Conservation (phyloP, 2,329 filamentous ascomycete genomes). For the Microdochium trichocladiopsis region DNA sequence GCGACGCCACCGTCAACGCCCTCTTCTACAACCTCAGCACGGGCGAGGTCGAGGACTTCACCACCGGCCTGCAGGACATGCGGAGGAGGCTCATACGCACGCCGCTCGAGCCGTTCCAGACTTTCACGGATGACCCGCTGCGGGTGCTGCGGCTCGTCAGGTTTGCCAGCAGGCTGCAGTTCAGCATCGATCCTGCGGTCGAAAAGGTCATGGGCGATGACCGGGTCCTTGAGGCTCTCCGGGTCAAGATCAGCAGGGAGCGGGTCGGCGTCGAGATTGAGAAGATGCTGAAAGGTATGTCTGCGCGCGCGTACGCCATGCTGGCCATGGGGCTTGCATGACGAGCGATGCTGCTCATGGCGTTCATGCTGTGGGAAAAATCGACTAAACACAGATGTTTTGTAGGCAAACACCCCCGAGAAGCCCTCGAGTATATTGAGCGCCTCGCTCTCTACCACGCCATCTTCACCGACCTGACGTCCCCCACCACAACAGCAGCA, state of each 20-base stretch:
- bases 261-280: slow-evolving; percentile 80
- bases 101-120: slow-evolving; percentile 80
- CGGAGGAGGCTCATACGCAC: slow-evolving; percentile 67
- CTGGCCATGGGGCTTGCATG: too few species aligned
- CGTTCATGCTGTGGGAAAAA: too few species aligned
- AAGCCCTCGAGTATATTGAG: slow-evolving; percentile 59
- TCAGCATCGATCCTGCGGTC: slow-evolving; percentile 65
- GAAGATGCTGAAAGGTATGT: slow-evolving; percentile 75
- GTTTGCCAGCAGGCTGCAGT: slow-evolving; percentile 80
- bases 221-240: slow-evolving; percentile 75
- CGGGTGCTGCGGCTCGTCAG: slow-evolving; percentile 80
- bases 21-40: slow-evolving; percentile 92
- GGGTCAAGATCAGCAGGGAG: slow-evolving; percentile 85
- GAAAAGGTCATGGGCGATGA: slow-evolving; percentile 67
- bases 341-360: too few species aligned
- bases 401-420: slow-evolving; percentile 22
- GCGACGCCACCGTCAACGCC: slow-evolving; percentile 91
- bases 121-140: slow-evolving; percentile 89
- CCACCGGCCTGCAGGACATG: slow-evolving; percentile 72
- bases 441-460: slow-evolving; percentile 61
- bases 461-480: slow-evolving; percentile 63
- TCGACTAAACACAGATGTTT: too few species aligned
- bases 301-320: background rate
- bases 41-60: slow-evolving; percentile 76
- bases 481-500: background rate